phyloP scores from a whole-genome alignment of 202 grass and related monocot species.

The Panicum hallii region DNA sequence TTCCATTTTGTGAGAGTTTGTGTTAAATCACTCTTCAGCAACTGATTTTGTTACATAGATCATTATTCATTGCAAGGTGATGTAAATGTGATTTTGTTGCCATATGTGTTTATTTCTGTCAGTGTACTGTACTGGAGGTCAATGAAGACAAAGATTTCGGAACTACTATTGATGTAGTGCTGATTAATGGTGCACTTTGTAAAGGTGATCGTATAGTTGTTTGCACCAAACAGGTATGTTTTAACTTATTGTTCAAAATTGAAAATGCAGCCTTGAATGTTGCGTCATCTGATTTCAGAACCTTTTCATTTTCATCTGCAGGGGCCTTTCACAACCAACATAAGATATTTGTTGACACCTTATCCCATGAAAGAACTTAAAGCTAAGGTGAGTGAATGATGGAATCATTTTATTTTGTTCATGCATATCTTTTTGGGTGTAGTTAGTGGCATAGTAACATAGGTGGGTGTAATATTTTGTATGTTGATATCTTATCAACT shows the following conservation, averaged over 20 bases:
- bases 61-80: neutral
- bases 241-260: neutral
- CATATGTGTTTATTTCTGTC: neutral
- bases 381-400: conserved; percentile 10
- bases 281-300: neutral
- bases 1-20: neutral
- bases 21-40: too few relatives aligned
- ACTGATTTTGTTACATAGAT: neutral
- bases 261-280: neutral
- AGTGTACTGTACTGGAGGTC: conserved; percentile 35
- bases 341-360: conserved; percentile 37
- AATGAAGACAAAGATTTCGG: conserved; percentile 36
- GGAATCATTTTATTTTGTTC: neutral
- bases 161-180: conserved; percentile 26
- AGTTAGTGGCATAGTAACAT: neutral
- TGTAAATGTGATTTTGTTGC: neutral
- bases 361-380: conserved; percentile 28
- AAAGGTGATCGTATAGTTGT: conserved; percentile 41
- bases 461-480: neutral
- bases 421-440: neutral
- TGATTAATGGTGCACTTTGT: conserved; percentile 26
- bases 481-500: neutral
- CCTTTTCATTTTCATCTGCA: neutral
- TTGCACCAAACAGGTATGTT: conserved; percentile 29
- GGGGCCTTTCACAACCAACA: conserved; percentile 29